Evolutionary conservation across 108 stramenopile species (phyloP), one percentile per base, ranked within the genome.

Genomic region (Thalassiosira profunda): DNA sequence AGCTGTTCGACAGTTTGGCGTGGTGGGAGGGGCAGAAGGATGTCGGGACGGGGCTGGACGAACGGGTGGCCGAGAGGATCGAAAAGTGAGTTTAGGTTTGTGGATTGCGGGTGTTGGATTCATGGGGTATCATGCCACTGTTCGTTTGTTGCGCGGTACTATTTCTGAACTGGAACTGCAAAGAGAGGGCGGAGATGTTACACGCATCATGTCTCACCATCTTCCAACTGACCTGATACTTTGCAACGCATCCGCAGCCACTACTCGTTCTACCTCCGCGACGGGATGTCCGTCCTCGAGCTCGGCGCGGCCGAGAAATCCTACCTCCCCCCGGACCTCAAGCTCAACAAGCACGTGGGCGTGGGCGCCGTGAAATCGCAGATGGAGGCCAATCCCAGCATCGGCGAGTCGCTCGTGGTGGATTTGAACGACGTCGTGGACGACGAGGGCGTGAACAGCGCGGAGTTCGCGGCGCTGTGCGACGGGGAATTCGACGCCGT

Each of bases 281-380:
- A 92, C 63, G 91, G 89, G 5, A 88, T 91, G 85, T 90, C 90
- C 14, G 76, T 95, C 11, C 62, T 95, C 18, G 94, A 95, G 67
- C 67, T 95, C 9, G 94, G 94, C 10, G 94, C 94, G 10, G 91
- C 88, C 9, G 87, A 90, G 69, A 58, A 87, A 21, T 95, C 94
- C n/a, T 95, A 95, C 56, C 74, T 92, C 18, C 90, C 94, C 17
- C 61, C 86, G 9, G 70, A 60, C 25, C 29, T 95, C 8, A 83
- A 91, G 56, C 80, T 83, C 12, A 55, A 55, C 30, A 77, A 81
- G 26, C 94, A 92, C 61, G 89, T 92, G 11, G 94, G 94, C 21
- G 84, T 95, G 36, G 89, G 90, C 30, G 72, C 82, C 28, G 81
- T 76, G 15, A 53, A 55, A 47, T 61, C 70, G 11, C 72, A 82